These are phyloP conservation scores for Pinus taeda DNA, from an alignment of 75 land plant species.

Conservation along the genomic window DNA sequence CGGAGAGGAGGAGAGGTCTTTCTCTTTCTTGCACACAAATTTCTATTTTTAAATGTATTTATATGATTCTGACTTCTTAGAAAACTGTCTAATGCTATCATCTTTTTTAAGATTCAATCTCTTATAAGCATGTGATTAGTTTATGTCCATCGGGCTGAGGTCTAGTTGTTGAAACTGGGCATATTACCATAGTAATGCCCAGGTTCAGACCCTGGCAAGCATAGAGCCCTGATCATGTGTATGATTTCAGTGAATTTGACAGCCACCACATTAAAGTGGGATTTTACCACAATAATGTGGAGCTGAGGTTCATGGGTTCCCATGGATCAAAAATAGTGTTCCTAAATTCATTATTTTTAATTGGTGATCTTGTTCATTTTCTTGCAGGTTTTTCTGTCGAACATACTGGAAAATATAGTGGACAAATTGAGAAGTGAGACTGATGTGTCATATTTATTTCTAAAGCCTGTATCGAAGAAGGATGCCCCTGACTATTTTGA, in stretches of 20 bases:
- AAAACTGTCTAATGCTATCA: background rate
- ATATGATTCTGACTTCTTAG: background rate
- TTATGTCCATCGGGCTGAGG: too few species aligned
- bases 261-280: too few species aligned
- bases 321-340: too few species aligned
- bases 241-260: too few species aligned
- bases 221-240: too few species aligned
- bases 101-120: background rate
- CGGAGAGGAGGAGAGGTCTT: slow-evolving; percentile 85
- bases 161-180: too few species aligned
- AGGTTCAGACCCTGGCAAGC: too few species aligned
- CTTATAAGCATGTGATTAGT: background rate
- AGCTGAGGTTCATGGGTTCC: too few species aligned
- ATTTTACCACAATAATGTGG: too few species aligned
- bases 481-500: slow-evolving; percentile 93
- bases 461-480: slow-evolving; percentile 90
- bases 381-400: slow-evolving; percentile 74
- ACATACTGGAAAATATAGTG: slow-evolving; percentile 73
- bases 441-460: slow-evolving; percentile 73
- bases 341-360: too few species aligned
- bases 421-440: slow-evolving; percentile 45
- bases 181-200: too few species aligned
- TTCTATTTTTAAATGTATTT: background rate
- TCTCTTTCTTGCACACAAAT: background rate
- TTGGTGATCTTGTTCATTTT: background rate